phyloP scores from a whole-genome alignment of 192 early-diverging fungal species.

The Gonapodya prolifera region DNA sequence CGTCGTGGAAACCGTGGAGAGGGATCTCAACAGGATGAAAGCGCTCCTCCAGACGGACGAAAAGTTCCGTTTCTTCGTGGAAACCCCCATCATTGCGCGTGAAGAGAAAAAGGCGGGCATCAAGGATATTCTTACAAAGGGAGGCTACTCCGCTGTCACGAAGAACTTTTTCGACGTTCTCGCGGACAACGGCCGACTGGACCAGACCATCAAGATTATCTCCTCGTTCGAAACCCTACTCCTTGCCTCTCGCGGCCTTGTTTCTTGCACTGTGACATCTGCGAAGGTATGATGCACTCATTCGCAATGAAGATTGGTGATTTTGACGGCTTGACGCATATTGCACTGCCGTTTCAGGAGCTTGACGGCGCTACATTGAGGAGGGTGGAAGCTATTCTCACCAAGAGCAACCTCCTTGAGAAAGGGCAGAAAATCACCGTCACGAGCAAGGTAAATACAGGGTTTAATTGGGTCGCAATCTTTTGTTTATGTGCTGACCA shows the following conservation, averaged over 20 bases:
- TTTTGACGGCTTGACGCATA: constrained; percentile 1
- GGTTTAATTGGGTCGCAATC: neutral
- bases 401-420: constrained; percentile 67
- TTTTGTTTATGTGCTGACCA: constrained; percentile 2
- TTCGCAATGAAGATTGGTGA: neutral
- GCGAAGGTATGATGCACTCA: constrained; percentile 48
- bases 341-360: constrained; percentile 28
- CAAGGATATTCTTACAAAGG: constrained; percentile 42
- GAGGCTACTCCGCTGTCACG: constrained; percentile 62
- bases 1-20: constrained; percentile 65
- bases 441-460: constrained; percentile 57
- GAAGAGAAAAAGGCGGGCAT: constrained; percentile 65
- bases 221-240: constrained; percentile 68
- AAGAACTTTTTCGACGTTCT: constrained; percentile 83
- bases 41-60: constrained; percentile 57
- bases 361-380: constrained; percentile 59
- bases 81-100: constrained; percentile 77
- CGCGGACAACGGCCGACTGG: constrained; percentile 88
- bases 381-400: constrained; percentile 62
- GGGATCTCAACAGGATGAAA: constrained; percentile 62
- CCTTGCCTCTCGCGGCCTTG: constrained; percentile 77
- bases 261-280: constrained; percentile 78
- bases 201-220: constrained; percentile 71
- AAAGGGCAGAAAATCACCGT: constrained; percentile 71
- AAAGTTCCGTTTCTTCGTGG: constrained; percentile 56